phyloP scores from a whole-genome alignment of 176 grass and related monocot genomes.

The Zoysia japonica region DNA sequence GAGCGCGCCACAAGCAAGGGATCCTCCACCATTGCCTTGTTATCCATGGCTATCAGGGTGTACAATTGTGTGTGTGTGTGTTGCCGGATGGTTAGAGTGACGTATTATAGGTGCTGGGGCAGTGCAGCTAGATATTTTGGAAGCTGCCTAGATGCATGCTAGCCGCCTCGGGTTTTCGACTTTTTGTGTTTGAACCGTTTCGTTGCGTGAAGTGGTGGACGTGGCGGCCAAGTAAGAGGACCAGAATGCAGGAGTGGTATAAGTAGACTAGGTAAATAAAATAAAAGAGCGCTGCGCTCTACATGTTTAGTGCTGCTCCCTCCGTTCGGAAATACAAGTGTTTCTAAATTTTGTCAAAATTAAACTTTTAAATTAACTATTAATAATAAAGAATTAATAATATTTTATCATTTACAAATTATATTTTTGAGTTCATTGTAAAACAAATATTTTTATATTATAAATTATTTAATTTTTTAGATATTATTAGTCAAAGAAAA shows the following conservation, averaged over 20 bases:
- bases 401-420: no score
- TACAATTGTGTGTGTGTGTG: background rate
- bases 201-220: background rate
- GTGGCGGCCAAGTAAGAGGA: background rate
- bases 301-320: no score
- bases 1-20: background rate
- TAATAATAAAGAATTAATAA: no score
- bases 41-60: background rate
- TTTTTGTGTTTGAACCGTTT: background rate
- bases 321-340: no score
- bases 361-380: no score
- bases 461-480: no score
- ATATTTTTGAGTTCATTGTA: no score
- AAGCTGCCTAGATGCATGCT: background rate
- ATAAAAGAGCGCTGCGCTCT: no score
- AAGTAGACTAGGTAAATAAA: no score
- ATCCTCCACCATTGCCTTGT: background rate
- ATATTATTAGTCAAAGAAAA: no score
- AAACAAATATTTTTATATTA: no score
- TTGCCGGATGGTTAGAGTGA: background rate
- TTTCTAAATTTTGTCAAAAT: no score
- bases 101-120: background rate
- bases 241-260: background rate
- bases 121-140: background rate
- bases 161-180: background rate